Conservation (phyloP, 805 yeast genomes). For the Yamadazyma scolyti region DNA sequence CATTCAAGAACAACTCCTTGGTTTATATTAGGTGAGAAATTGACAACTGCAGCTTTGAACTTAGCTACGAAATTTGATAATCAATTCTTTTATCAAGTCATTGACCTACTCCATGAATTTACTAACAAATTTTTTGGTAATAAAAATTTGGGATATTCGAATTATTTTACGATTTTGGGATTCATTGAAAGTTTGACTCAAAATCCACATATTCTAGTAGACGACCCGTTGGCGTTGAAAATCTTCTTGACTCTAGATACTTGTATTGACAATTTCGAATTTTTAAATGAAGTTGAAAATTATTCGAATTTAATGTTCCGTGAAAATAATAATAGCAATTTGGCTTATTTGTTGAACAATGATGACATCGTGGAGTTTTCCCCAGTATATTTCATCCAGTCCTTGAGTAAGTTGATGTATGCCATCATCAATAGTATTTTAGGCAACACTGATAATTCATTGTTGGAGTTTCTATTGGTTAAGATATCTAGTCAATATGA, state of each 20-base stretch:
- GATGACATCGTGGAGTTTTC: conserved; percentile 29
- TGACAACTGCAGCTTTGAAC: conserved; percentile 30
- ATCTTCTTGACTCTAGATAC: conserved; percentile 31
- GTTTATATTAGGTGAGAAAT: conserved; percentile 27
- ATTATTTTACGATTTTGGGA: conserved; percentile 35
- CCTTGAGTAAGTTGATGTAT: conserved; percentile 31
- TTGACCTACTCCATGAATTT: conserved; percentile 25
- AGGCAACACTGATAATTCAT: conserved; percentile 18
- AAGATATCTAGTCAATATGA: conserved; percentile 18
- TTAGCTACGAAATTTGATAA: conserved; percentile 23
- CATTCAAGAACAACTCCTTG: conserved; percentile 28
- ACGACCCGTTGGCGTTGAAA: conserved; percentile 20
- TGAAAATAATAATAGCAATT: conserved; percentile 12
- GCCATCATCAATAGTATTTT: conserved; percentile 28
- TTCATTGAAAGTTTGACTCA: conserved; percentile 26
- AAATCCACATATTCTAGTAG: conserved; percentile 23
- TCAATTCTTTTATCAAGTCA: conserved; percentile 18
- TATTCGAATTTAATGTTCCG: conserved; percentile 19
- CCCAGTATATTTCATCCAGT: conserved; percentile 33
- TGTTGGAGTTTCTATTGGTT: conserved; percentile 25
- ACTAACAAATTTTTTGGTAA: conserved; percentile 21
- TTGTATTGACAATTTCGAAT: conserved; percentile 35
- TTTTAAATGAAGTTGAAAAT: conserved; percentile 31
- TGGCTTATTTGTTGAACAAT: conserved; percentile 16
- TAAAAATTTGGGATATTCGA: conserved; percentile 20